A percentile compares a stretch with the other conserved stretches of the same genome.
Evolutionary conservation across 352 stramenopile genomes (phyloP).

Genomic region (Pythium periplocum): DNA sequence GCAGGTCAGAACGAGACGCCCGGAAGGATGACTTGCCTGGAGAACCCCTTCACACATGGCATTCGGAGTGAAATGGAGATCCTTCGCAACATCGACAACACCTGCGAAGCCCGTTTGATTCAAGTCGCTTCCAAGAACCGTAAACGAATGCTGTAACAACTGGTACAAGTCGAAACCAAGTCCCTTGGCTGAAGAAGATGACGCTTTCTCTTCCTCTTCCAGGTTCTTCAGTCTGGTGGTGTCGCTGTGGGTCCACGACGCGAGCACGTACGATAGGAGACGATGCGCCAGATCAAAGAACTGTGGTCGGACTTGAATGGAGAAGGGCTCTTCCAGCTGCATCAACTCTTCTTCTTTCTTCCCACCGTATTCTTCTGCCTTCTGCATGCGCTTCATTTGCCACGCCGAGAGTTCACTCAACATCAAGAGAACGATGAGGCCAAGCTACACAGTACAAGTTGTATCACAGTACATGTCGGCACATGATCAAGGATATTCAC

Average conservation of each 20-base stretch:
- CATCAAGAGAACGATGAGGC: constrained; percentile 64
- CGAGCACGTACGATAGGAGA: constrained; percentile 51
- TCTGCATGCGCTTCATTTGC: constrained; percentile 90
- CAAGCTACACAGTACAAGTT: constrained; percentile 35
- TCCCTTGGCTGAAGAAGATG: too few relatives aligned
- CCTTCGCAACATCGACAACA: background rate
- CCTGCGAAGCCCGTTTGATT: background rate
- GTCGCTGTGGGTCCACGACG: constrained; percentile 36
- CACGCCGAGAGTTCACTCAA: constrained; percentile 76
- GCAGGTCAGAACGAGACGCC: too few relatives aligned
- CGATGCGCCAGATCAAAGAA: constrained; percentile 72
- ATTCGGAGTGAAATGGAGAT: background rate
- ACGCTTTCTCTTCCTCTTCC: too few relatives aligned
- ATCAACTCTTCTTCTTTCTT: constrained; percentile 68
- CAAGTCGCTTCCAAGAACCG: background rate
- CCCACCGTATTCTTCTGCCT: constrained; percentile 58
- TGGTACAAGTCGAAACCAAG: background rate
- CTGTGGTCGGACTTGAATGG: constrained; percentile 71
- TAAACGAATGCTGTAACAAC: background rate
- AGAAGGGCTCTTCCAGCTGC: constrained; percentile 78
- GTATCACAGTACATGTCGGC: background rate
- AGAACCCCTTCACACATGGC: background rate
- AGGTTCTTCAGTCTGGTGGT: too few relatives aligned
- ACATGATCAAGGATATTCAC: background rate
- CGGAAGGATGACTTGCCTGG: background rate